These are phyloP conservation scores for Hemisphaericaspora xylofermentans DNA, from an alignment of 1,139 yeast genomes.

Conservation along the genomic window DNA sequence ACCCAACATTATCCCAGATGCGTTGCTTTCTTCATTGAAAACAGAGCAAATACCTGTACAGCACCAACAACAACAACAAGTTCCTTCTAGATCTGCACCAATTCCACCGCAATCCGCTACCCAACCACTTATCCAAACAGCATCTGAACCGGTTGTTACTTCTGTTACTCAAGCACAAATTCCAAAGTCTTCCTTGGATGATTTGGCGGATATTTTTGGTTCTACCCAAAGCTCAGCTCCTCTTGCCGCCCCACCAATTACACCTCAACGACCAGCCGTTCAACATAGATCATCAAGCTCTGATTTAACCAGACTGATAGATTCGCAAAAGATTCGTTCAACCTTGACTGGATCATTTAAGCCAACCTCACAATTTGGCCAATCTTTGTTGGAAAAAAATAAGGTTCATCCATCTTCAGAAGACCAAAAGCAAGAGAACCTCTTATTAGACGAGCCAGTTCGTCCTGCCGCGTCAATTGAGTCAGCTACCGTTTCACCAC, in stretches of 20 bases:
- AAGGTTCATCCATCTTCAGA: conserved; percentile 17
- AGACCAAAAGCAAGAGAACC: conserved; percentile 24
- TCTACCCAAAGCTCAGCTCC: conserved; percentile 28
- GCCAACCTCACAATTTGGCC: conserved; percentile 75
- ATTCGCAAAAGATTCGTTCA: conserved; percentile 40
- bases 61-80: conserved; percentile 10
- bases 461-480: conserved; percentile 12
- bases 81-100: conserved; percentile 2
- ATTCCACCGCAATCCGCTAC: conserved; percentile 2
- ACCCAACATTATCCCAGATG: conserved; percentile 67
- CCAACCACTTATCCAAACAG: conserved; percentile 4
- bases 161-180: conserved; percentile 14
- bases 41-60: conserved; percentile 10
- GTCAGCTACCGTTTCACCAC: conserved; percentile 5
- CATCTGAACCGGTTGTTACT: background rate
- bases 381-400: conserved; percentile 44
- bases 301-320: conserved; percentile 36
- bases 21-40: conserved; percentile 41
- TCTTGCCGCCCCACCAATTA: conserved; percentile 14
- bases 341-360: conserved; percentile 39
- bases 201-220: conserved; percentile 58
- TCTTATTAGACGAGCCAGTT: conserved; percentile 28
- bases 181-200: conserved; percentile 62
- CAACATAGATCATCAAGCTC: conserved; percentile 33
- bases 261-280: conserved; percentile 17